phyloP scores from a whole-genome alignment of 2,329 filamentous ascomycete genomes.

The Madurella mycetomatis region DNA sequence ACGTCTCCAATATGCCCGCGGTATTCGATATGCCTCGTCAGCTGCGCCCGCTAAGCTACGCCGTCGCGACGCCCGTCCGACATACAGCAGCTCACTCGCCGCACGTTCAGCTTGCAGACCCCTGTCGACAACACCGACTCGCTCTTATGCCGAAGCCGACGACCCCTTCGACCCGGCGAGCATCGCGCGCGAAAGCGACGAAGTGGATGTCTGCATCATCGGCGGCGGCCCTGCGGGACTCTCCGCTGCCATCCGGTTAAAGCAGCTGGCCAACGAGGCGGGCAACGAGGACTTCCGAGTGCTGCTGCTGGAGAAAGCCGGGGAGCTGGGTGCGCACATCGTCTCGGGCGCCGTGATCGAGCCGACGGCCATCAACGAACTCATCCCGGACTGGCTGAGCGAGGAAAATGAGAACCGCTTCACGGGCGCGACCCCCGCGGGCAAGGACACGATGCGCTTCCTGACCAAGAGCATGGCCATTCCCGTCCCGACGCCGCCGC shows the following conservation, averaged over 20 bases:
- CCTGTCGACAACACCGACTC: slow-evolving; percentile 22
- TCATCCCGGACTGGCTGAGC: slow-evolving; percentile 89
- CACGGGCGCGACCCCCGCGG: slow-evolving; percentile 79
- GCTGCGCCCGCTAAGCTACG: slow-evolving; percentile 11
- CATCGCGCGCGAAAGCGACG: slow-evolving; percentile 82
- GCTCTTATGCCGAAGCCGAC: slow-evolving; percentile 33
- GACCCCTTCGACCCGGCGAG: slow-evolving; percentile 61
- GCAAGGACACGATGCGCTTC: slow-evolving; percentile 85
- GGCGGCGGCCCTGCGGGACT: slow-evolving; percentile 94
- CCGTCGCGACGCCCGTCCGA: slow-evolving; percentile 11
- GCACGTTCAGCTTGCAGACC: slow-evolving; percentile 1
- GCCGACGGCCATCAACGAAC: slow-evolving; percentile 79
- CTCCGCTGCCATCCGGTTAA: slow-evolving; percentile 86
- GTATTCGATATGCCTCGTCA: slow-evolving; percentile 17
- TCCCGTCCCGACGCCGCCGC: slow-evolving; percentile 81
- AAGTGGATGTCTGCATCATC: slow-evolving; percentile 95
- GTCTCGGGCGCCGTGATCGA: slow-evolving; percentile 94
- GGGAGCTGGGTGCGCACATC: slow-evolving; percentile 91
- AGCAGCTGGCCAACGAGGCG: slow-evolving; percentile 90
- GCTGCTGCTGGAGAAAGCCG: slow-evolving; percentile 87
- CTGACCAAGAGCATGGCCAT: slow-evolving; percentile 76
- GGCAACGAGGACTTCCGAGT: slow-evolving; percentile 96
- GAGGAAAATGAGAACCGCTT: slow-evolving; percentile 86
- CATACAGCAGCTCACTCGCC: background rate
- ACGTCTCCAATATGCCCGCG: slow-evolving; percentile 10